phyloP scores from a whole-genome alignment of 2,329 filamentous ascomycete species.

The Conoideocrella luteorostrata region DNA sequence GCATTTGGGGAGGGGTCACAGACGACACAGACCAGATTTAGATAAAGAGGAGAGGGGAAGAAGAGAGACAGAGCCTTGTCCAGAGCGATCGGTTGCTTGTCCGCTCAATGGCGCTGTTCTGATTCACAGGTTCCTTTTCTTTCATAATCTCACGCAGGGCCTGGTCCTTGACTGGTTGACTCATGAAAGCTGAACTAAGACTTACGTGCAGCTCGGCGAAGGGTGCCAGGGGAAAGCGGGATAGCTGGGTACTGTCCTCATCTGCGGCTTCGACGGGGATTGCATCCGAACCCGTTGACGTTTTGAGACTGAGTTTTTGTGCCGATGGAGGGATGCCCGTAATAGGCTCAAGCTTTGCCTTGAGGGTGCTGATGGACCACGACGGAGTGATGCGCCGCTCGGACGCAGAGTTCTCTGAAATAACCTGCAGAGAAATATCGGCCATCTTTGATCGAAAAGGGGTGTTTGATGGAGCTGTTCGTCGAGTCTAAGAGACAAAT shows the following conservation, averaged over 20 bases:
- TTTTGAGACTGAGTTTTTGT: constrained; percentile 69
- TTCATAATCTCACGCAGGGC: neutral
- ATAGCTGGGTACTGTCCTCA: constrained; percentile 64
- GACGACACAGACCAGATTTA: neutral
- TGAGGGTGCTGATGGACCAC: constrained; percentile 82
- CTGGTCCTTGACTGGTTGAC: constrained; percentile 7
- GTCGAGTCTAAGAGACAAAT: too few relatives aligned
- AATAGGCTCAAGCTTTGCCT: constrained; percentile 82
- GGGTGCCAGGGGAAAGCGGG: constrained; percentile 58
- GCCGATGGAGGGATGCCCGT: constrained; percentile 80
- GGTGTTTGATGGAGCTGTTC: too few relatives aligned
- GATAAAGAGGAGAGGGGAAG: neutral
- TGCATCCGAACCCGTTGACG: constrained; percentile 45
- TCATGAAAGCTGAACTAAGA: constrained; percentile 22
- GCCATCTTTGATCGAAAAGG: constrained; percentile 38
- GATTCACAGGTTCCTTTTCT: neutral
- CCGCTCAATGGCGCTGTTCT: neutral
- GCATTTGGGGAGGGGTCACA: neutral
- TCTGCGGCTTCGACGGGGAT: constrained; percentile 62
- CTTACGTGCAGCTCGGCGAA: constrained; percentile 78
- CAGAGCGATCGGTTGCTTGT: neutral
- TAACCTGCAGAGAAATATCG: constrained; percentile 69
- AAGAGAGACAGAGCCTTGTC: too few relatives aligned
- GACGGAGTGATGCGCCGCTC: constrained; percentile 89
- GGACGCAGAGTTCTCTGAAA: constrained; percentile 69